Percentiles rank a stretch among this genome's conserved stretches.
phyloP scores from a whole-genome alignment of 495 filamentous ascomycete genomes.

The Thozetella sp. region DNA sequence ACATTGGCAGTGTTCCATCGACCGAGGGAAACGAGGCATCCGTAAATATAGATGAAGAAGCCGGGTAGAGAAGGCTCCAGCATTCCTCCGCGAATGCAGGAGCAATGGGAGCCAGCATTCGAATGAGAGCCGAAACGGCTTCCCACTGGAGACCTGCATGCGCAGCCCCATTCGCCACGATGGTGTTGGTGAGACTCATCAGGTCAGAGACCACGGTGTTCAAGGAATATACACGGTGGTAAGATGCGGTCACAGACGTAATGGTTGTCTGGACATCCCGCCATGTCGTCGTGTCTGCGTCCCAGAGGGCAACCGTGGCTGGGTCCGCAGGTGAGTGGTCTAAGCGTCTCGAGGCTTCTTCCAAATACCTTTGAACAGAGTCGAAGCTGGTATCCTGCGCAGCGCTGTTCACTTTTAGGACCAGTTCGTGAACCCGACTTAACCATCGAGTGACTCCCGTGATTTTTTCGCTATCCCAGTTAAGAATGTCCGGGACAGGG shows the following conservation, averaged over 20 bases:
- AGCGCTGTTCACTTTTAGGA: constrained; percentile 31
- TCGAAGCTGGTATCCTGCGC: background rate
- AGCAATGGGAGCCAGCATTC: constrained; percentile 75
- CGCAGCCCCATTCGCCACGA: constrained; percentile 35
- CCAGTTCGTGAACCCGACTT: constrained; percentile 61
- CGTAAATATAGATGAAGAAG: constrained; percentile 44
- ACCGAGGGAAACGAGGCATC: constrained; percentile 51
- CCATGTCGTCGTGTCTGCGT: constrained; percentile 60
- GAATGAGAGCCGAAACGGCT: constrained; percentile 52
- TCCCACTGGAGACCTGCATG: constrained; percentile 25
- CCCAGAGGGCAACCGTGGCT: constrained; percentile 25
- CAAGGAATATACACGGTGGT: constrained; percentile 69
- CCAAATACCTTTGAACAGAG: constrained; percentile 28
- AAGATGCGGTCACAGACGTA: constrained; percentile 64
- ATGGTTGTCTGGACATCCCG: constrained; percentile 68
- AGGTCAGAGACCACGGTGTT: constrained; percentile 84
- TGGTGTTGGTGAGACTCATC: constrained; percentile 73
- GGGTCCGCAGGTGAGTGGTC: constrained; percentile 12
- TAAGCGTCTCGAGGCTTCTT: constrained; percentile 1
- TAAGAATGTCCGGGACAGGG: constrained; percentile 77
- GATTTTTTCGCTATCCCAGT: constrained; percentile 88
- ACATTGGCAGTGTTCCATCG: constrained; percentile 45
- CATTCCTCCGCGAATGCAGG: constrained; percentile 80
- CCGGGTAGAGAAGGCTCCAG: constrained; percentile 61
- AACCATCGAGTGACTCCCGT: constrained; percentile 82